Base-by-base conservation (phyloP, 306 rosid genomes). In the Dryas octopetala region DNA sequence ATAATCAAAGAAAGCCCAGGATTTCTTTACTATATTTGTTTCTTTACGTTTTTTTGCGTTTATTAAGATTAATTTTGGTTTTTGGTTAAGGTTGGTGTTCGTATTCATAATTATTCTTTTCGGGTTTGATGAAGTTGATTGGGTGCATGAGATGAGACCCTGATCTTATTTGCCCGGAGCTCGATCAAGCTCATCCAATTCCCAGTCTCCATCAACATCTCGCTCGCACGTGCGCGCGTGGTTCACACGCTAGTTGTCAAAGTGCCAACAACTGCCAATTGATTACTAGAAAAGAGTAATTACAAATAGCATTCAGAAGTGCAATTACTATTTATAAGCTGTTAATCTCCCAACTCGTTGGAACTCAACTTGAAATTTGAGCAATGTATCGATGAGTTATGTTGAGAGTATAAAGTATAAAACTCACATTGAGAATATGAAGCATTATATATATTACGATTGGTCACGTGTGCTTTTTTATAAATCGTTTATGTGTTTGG, bases 121-220 rank as follows among this genome's bases (percentile, higher is more conserved):
- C 0, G 7, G 43, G 14, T 47, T 28, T 12, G 9, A 8, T 41
- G 5, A 53, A 3, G 54, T 43, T 71, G 76, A 57, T 57, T 71
- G 66, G 76, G 14, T 26, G 75, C 13, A 17, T 17, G 55, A 46
- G 12, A 46, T 5, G 68, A 41, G 63, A 40, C 40, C 40, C 45
- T 73, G 49, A 63, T 62, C 50, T 12, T 63, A 38, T n/a, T 67
- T 49, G 38, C 3, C 17, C 49, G 61, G 59, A 74, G 78, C 70
- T 73, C 50, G 62, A 62, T 71, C 76, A 45, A 74, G 78, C 70
- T 74, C 78, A n/a, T 49, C 41, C 62, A 50, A 32, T 50, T 62
- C 78, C 78, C 78, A 74, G 78, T 74, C 78, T 40, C 62, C 78
- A 74, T 44, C 63, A 62, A 40, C 61, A 63, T 63, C 71, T 38